Percentiles rank a stretch among this genome's conserved stretches.
These are phyloP conservation scores for Darksidea phi DNA, from an alignment of 495 filamentous ascomycete species.

Conservation along the genomic window DNA sequence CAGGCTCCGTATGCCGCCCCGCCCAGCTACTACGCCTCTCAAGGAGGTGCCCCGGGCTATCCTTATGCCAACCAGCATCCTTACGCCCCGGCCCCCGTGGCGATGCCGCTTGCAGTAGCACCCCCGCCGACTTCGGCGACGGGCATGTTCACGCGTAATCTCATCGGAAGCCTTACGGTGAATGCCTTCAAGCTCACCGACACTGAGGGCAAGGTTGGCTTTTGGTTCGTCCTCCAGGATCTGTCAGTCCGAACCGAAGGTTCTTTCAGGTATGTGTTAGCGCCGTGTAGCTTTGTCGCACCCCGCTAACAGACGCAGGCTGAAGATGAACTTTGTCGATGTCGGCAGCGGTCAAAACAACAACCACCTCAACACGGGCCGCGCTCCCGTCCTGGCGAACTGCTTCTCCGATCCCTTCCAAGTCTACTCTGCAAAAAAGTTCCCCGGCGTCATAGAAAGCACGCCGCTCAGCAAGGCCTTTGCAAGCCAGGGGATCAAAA, in stretches of 20 bases:
- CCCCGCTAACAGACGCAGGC: slow-evolving; percentile 40
- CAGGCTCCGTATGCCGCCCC: neutral
- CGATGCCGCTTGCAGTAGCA: slow-evolving; percentile 42
- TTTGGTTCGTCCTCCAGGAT: slow-evolving; percentile 98
- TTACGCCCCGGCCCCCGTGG: slow-evolving; percentile 10
- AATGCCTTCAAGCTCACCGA: slow-evolving; percentile 87
- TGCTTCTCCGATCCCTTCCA: slow-evolving; percentile 89
- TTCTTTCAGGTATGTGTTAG: slow-evolving; percentile 67
- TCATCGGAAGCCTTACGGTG: slow-evolving; percentile 89
- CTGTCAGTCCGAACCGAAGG: slow-evolving; percentile 92
- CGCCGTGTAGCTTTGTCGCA: too few relatives aligned
- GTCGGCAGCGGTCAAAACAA: slow-evolving; percentile 56
- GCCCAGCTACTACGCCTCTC: neutral
- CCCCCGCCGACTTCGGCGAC: slow-evolving; percentile 52
- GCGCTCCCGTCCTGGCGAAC: slow-evolving; percentile 80
- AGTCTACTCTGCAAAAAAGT: slow-evolving; percentile 95
- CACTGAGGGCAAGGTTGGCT: slow-evolving; percentile 77
- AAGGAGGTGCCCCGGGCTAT: neutral
- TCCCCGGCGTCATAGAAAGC: slow-evolving; percentile 94
- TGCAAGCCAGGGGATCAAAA: slow-evolving; percentile 94
- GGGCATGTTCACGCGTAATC: slow-evolving; percentile 94
- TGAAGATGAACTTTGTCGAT: slow-evolving; percentile 82
- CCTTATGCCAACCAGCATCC: neutral
- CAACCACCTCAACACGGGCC: slow-evolving; percentile 66
- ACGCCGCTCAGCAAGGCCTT: slow-evolving; percentile 92